These are phyloP conservation scores for Colletotrichum tabaci DNA, from an alignment of 2,329 filamentous ascomycete genomes.

Conservation along the genomic window DNA sequence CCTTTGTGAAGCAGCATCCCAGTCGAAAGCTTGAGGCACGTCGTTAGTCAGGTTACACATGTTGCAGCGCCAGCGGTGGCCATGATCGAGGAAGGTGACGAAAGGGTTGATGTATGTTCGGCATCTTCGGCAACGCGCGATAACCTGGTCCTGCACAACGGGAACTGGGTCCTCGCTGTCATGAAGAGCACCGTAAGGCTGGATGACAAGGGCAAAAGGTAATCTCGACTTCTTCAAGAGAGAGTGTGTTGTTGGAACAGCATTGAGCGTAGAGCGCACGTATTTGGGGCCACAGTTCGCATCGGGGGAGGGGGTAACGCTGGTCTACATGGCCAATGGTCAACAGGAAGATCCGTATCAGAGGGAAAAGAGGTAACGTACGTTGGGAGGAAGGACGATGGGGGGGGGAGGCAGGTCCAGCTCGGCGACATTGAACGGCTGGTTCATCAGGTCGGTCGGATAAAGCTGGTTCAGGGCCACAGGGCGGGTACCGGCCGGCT, in stretches of 20 bases:
- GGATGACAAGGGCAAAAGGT: constrained; percentile 94
- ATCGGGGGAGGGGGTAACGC: constrained; percentile 90
- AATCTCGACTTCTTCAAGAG: constrained; percentile 97
- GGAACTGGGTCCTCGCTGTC: constrained; percentile 93
- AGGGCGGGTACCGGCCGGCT: constrained; percentile 53
- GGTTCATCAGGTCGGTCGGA: constrained; percentile 90
- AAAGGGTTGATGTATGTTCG: constrained; percentile 98
- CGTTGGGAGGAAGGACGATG: constrained; percentile 91
- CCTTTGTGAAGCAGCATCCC: constrained; percentile 94
- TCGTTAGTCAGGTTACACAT: constrained; percentile 99
- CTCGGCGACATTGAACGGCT: constrained; percentile 95
- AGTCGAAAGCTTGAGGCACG: constrained; percentile 98
- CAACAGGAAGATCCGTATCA: background rate
- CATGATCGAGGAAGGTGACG: constrained; percentile 95
- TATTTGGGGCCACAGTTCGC: constrained; percentile 96
- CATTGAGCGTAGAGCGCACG: constrained; percentile 94
- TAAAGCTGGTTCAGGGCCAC: constrained; percentile 87
- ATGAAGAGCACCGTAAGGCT: constrained; percentile 93
- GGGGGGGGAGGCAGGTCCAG: constrained; percentile 92
- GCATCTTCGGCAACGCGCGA: constrained; percentile 95
- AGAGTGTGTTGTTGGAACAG: constrained; percentile 91
- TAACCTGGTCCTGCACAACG: constrained; percentile 95
- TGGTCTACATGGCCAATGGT: constrained; percentile 70
- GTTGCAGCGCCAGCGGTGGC: constrained; percentile 98
- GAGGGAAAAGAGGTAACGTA: constrained; percentile 64